Percentiles rank a stretch among this genome's conserved stretches.
Conservation (phyloP, 495 filamentous ascomycete species). For the Penicillium verhagenii region DNA sequence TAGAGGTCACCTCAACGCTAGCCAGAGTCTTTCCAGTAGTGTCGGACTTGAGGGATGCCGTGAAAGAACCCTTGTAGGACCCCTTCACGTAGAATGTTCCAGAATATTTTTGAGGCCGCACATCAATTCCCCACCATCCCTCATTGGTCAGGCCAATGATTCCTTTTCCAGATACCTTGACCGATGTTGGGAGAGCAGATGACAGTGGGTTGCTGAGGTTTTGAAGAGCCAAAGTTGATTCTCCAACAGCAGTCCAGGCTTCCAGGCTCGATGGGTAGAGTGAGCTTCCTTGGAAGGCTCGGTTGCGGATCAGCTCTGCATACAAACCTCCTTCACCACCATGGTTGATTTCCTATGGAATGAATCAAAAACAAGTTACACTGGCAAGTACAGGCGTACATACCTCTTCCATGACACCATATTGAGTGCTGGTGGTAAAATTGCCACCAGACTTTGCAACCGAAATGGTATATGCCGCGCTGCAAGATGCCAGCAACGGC, state of each 20-base stretch:
- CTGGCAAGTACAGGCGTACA: not conserved
- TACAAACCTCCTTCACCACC: slow-evolving; percentile 76
- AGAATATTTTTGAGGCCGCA: slow-evolving; percentile 49
- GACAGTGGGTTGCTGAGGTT: slow-evolving; percentile 56
- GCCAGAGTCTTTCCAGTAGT: slow-evolving; percentile 32
- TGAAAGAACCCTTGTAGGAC: slow-evolving; percentile 30
- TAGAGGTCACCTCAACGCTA: slow-evolving; percentile 24
- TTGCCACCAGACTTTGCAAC: slow-evolving; percentile 53
- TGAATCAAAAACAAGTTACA: slow-evolving; percentile 2
- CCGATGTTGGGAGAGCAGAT: slow-evolving; percentile 57
- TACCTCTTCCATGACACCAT: slow-evolving; percentile 62
- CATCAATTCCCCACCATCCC: slow-evolving; percentile 65
- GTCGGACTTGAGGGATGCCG: slow-evolving; percentile 27
- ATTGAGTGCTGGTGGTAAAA: slow-evolving; percentile 49
- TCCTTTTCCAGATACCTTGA: slow-evolving; percentile 51
- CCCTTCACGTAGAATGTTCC: slow-evolving; percentile 60
- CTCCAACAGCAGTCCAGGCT: slow-evolving; percentile 54
- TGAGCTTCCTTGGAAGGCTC: slow-evolving; percentile 62
- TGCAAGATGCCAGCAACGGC: slow-evolving; percentile 28
- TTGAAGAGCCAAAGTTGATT: slow-evolving; percentile 51
- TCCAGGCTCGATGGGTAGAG: slow-evolving; percentile 47
- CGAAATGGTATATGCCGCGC: slow-evolving; percentile 30
- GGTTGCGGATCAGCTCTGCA: slow-evolving; percentile 69
- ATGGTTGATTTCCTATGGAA: slow-evolving; percentile 64
- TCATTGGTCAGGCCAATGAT: slow-evolving; percentile 55